phyloP scores from a whole-genome alignment of 768 basidiomycete genomes.

The Serendipita vermifera region DNA sequence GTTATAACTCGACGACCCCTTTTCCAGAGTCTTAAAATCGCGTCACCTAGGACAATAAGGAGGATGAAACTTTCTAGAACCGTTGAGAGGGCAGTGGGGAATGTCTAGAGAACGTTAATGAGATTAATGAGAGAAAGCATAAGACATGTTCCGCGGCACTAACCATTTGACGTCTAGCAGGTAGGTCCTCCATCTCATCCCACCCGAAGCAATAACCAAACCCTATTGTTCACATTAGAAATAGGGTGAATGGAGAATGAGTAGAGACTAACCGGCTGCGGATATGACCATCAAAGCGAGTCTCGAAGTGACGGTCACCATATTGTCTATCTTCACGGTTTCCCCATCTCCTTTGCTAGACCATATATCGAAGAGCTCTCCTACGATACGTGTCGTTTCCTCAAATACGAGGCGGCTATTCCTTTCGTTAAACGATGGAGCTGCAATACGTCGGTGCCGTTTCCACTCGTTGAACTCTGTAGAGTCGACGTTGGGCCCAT shows the following conservation, averaged over 20 bases:
- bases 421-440: slow-evolving; percentile 14
- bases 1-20: background rate
- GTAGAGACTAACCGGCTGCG: background rate
- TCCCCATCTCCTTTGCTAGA: background rate
- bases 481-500: slow-evolving; percentile 7
- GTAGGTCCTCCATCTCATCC: background rate
- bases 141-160: background rate
- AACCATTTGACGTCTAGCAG: background rate
- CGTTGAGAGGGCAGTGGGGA: background rate
- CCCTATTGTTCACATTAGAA: background rate
- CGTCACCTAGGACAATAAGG: background rate
- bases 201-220: background rate
- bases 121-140: background rate
- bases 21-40: background rate
- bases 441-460: background rate
- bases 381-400: slow-evolving; percentile 31
- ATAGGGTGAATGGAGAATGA: background rate
- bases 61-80: background rate
- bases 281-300: slow-evolving; percentile 1
- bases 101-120: background rate
- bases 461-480: background rate
- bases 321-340: background rate
- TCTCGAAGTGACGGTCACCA: background rate
- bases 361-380: slow-evolving; percentile 26
- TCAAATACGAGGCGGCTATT: slow-evolving; percentile 38